Base-by-base conservation (phyloP, 345 rosid species). In the Punica granatum region DNA sequence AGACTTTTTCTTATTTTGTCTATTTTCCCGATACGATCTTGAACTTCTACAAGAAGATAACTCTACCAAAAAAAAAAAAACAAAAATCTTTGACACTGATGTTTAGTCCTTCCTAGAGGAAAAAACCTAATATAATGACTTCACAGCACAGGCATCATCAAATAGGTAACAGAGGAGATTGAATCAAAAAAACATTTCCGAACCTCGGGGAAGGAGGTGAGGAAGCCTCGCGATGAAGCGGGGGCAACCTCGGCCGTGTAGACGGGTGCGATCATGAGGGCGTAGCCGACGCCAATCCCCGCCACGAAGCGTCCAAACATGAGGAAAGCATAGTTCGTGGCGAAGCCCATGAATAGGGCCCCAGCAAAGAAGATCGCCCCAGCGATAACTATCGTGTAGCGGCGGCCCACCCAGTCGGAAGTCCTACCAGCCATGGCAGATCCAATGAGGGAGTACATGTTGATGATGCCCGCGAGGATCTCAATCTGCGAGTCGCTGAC, bases 251-350 rank as follows among this genome's bases (percentile, higher is more conserved):
- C 97, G 14, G 97, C 91, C 1, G 96, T 85, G 49, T 91, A 94
- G 6, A 94, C 97, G 0, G 97, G 97, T 18, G 97, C 97, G 21
- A 94, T 90, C 96, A 94, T 84, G 73, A 91, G 89, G 1, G 92
- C 99, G 42, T 83, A 91, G 3, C 99, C 99, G 11, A 94, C 88
- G n/a, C 99, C 99, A 1, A 94, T 28, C 0, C 99, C 99, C 42
- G 99, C 97, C 4, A 91, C 81, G 56, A 91, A 86, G 12, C 99
- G 86, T 34, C 91, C 99, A 19, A 83, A 79, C 99, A 94, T 91
- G 64, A 94, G 95, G 69, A 94, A 94, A 31, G 87, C 80, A 32
- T 89, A 94, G 78, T 76, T 91, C 25, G 96, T 64, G 11, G 99
- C 82, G 10, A 91, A 86, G 10, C 96, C 99, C 99, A 94, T 91